Evolutionary conservation across 148 eudicot genomes (phyloP).

Genomic region (Arctostaphylos glauca): DNA sequence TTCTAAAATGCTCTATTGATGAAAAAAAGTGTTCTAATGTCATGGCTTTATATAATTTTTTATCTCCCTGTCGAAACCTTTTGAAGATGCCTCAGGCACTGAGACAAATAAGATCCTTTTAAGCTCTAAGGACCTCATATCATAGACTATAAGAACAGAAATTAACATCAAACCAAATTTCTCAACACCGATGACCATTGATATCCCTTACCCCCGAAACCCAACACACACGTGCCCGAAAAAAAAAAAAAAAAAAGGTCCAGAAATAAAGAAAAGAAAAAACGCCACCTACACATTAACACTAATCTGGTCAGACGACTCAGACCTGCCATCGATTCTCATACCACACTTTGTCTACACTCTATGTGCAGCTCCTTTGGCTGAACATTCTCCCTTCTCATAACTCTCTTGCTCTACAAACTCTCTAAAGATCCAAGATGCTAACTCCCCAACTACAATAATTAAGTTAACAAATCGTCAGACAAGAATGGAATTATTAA

Average conservation of each 20-base stretch:
- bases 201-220: no score
- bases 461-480: background rate
- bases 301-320: background rate
- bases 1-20: no score
- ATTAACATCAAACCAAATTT: no score
- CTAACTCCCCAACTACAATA: slow-evolving; percentile 1
- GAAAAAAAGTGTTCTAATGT: no score
- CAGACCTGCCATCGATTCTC: background rate
- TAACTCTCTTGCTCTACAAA: background rate
- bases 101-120: background rate
- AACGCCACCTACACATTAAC: background rate
- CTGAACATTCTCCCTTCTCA: background rate
- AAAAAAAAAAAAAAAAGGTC: background rate
- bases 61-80: background rate
- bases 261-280: background rate
- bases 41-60: background rate
- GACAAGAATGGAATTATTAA: background rate
- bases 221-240: background rate
- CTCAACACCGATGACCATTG: no score
- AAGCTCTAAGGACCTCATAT: background rate
- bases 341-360: background rate
- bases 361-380: background rate
- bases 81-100: background rate
- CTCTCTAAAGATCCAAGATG: background rate
- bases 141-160: no score